Conservation (phyloP, 2,329 filamentous ascomycete species). For the Ceratocystis lukuohia region DNA sequence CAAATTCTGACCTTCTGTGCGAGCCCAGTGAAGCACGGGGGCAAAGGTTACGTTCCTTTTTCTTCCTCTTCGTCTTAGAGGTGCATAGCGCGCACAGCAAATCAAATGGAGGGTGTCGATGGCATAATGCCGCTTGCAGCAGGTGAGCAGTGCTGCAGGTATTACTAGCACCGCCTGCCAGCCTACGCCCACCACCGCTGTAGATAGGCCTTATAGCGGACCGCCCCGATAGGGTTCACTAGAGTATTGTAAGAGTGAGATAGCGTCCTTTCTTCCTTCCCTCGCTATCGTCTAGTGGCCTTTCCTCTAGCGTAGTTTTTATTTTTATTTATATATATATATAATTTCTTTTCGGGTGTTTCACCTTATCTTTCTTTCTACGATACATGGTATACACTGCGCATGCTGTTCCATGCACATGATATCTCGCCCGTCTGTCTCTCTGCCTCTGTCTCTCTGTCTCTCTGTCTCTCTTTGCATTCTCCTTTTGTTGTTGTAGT, state of each 20-base stretch:
- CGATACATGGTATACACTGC: background rate
- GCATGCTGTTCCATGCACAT: no score
- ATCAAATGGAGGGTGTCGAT: background rate
- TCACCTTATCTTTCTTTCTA: slow-evolving; percentile 1
- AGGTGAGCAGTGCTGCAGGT: background rate
- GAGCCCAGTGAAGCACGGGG: background rate
- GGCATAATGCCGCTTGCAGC: background rate
- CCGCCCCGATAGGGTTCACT: background rate
- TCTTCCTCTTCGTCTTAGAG: background rate
- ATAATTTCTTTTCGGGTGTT: background rate
- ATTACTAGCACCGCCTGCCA: background rate
- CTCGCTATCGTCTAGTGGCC: background rate
- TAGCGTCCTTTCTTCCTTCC: background rate
- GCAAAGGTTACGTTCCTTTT: background rate
- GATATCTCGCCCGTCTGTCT: no score
- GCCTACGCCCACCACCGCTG: background rate
- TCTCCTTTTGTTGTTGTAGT: no score
- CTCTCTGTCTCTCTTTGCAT: no score
- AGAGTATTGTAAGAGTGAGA: background rate
- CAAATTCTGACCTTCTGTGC: background rate
- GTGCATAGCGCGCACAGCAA: background rate
- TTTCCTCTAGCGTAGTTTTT: no score
- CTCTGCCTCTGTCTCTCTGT: no score
- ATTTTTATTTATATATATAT: no score
- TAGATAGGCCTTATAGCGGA: background rate